Evolutionary conservation across 441 rosid genomes (phyloP).

Genomic region (Aleurites moluccanus): DNA sequence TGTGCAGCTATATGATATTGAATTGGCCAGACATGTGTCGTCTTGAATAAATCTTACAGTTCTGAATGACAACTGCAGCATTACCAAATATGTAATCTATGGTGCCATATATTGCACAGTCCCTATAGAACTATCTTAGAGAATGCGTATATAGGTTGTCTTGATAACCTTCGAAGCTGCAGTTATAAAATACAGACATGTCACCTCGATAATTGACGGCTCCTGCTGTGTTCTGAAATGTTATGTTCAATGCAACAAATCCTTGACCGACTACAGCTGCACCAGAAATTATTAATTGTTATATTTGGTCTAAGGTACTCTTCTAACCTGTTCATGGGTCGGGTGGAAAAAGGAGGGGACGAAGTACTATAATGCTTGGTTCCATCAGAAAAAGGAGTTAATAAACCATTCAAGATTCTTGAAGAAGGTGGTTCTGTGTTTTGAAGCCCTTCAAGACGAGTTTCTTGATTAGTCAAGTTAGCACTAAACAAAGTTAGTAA

Average conservation of each 20-base stretch:
- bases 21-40: conserved; percentile 51
- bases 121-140: conserved; percentile 62
- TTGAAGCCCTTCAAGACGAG: conserved; percentile 52
- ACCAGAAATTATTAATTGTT: not conserved
- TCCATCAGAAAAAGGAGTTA: conserved; percentile 27
- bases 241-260: conserved; percentile 65
- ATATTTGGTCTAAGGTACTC: not conserved
- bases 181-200: conserved; percentile 58
- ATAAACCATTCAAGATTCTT: conserved; percentile 21
- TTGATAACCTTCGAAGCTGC: conserved; percentile 78
- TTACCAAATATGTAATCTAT: conserved; percentile 87
- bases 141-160: conserved; percentile 76
- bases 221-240: conserved; percentile 76
- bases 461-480: conserved; percentile 54
- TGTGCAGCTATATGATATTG: conserved; percentile 77
- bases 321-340: too few relatives aligned
- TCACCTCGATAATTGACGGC: conserved; percentile 71
- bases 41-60: conserved; percentile 62
- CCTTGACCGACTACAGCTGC: conserved; percentile 56
- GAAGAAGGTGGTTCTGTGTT: conserved; percentile 11
- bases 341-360: conserved; percentile 35
- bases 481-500: conserved; percentile 51
- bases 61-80: conserved; percentile 68
- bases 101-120: conserved; percentile 74
- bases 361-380: conserved; percentile 39